phyloP scores from a whole-genome alignment of 2,329 filamentous ascomycete genomes.

The Alternaria panax region DNA sequence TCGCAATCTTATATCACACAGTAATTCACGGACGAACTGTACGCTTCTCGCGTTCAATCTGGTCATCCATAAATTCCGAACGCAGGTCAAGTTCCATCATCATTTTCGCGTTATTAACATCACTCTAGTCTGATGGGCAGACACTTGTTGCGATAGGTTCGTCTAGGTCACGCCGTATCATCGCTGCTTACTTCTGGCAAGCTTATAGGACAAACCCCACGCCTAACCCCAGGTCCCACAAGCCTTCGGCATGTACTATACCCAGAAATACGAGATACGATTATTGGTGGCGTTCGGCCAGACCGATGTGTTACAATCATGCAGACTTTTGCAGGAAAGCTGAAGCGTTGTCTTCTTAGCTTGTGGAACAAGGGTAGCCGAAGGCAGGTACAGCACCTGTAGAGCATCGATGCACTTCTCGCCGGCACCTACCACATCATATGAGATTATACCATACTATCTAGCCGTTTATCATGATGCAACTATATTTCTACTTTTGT shows the following conservation, averaged over 20 bases:
- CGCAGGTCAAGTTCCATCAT: background rate
- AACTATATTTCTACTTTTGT: background rate
- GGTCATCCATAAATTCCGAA: background rate
- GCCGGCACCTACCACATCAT: background rate
- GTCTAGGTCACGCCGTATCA: background rate
- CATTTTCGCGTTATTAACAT: background rate
- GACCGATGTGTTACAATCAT: constrained; percentile 3
- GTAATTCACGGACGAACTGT: background rate
- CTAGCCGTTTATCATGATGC: background rate
- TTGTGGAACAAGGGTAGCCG: background rate
- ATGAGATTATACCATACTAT: background rate
- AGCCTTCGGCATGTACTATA: background rate
- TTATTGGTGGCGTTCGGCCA: constrained; percentile 15
- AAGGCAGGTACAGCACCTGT: background rate
- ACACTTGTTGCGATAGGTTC: background rate
- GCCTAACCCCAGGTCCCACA: background rate
- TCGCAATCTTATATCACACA: background rate
- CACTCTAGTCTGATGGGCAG: background rate
- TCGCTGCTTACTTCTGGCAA: background rate
- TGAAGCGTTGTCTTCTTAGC: background rate
- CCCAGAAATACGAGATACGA: background rate
- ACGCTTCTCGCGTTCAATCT: background rate
- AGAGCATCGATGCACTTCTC: background rate
- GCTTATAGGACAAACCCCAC: background rate
- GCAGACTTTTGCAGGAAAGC: background rate